These are phyloP conservation scores for Fraxinus latifolia DNA, from an alignment of 305 asterid genomes.

Conservation along the genomic window DNA sequence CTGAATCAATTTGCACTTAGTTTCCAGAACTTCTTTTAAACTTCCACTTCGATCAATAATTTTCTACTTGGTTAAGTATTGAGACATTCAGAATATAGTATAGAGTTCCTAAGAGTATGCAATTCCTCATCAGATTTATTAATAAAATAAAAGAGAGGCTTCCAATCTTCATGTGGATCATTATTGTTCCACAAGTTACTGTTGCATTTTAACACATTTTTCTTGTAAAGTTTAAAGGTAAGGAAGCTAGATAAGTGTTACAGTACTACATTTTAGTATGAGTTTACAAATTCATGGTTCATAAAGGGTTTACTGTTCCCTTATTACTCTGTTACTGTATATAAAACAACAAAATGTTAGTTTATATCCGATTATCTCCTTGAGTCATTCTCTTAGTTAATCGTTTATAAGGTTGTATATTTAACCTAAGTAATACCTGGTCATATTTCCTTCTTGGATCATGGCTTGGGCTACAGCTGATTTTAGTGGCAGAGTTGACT, in stretches of 20 bases:
- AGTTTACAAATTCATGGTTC: not conserved
- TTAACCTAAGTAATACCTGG: not conserved
- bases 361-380: not conserved
- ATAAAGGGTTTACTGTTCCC: not conserved
- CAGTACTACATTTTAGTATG: not conserved
- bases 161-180: not conserved
- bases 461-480: not conserved
- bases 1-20: not conserved
- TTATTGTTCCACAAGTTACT: not conserved
- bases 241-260: not conserved
- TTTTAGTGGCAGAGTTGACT: not conserved
- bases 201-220: not conserved
- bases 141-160: not conserved
- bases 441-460: not conserved
- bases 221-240: not conserved
- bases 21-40: not conserved
- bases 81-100: not conserved
- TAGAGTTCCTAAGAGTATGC: not conserved
- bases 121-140: not conserved
- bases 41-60: not conserved
- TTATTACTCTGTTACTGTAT: not conserved
- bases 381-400: not conserved
- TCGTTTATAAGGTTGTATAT: not conserved
- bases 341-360: not conserved
- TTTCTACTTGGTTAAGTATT: not conserved